phyloP scores from a whole-genome alignment of 768 basidiomycete genomes.

The Antrodiella citrinella region DNA sequence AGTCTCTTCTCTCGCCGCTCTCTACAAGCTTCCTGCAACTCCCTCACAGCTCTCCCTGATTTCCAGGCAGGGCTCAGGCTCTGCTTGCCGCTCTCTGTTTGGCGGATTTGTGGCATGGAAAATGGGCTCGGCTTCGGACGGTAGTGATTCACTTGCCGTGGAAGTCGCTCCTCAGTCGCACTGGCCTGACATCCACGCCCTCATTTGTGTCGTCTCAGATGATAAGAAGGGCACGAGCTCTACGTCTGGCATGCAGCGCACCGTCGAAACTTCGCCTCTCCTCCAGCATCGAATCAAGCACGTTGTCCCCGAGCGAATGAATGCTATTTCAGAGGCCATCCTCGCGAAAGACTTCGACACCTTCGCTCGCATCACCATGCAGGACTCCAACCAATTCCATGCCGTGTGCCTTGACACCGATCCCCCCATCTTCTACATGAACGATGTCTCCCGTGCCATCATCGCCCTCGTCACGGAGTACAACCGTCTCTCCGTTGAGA shows the following conservation, averaged over 20 bases:
- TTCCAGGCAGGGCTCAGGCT: constrained; percentile 95
- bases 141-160: constrained; percentile 81
- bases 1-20: constrained; percentile 76
- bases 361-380: constrained; percentile 92
- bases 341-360: constrained; percentile 69
- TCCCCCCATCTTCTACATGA: constrained; percentile 99
- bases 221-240: constrained; percentile 95
- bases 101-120: constrained; percentile 98
- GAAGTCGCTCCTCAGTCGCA: constrained; percentile 77
- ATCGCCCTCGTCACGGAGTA: constrained; percentile 87
- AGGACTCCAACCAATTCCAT: constrained; percentile 98
- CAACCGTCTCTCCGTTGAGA: constrained; percentile 68
- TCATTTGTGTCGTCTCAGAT: constrained; percentile 95
- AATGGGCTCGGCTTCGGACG: constrained; percentile 56
- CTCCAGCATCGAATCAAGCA: constrained; percentile 82
- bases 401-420: constrained; percentile 94
- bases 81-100: constrained; percentile 94
- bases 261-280: constrained; percentile 84
- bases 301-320: constrained; percentile 87
- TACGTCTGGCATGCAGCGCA: constrained; percentile 96
- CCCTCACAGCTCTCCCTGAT: constrained; percentile 85
- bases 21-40: constrained; percentile 74
- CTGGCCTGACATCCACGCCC: constrained; percentile 95
- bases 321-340: constrained; percentile 75
- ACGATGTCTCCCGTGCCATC: constrained; percentile 93